Evolutionary conservation across 2,329 filamentous ascomycete species (phyloP).

Genomic region (Paraphoma chrysanthemicola): DNA sequence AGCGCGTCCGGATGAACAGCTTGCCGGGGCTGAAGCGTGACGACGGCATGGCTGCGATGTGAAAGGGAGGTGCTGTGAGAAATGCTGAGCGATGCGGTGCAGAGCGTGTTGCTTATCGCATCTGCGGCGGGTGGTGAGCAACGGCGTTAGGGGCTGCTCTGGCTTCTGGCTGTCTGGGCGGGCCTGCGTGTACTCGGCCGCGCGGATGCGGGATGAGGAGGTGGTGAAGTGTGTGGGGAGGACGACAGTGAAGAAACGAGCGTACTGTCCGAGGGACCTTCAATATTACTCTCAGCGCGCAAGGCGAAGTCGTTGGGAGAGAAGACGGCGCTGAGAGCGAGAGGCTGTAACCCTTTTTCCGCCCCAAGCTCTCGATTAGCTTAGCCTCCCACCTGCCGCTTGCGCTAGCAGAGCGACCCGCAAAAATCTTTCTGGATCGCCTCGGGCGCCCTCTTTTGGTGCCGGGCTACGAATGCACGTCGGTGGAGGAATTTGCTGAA

Average conservation of each 20-base stretch:
- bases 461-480: too few relatives aligned
- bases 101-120: conserved; percentile 37
- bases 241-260: conserved; percentile 34
- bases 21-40: conserved; percentile 54
- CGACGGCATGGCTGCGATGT: conserved; percentile 38
- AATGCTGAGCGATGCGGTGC: conserved; percentile 14
- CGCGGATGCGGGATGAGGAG: conserved; percentile 15
- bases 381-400: neutral
- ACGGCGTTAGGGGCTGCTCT: conserved; percentile 6
- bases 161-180: conserved; percentile 1
- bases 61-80: neutral
- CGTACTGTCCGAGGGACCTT: conserved; percentile 32
- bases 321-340: conserved; percentile 14
- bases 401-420: neutral
- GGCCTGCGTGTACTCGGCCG: conserved; percentile 15
- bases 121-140: conserved; percentile 29
- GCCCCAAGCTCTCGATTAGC: conserved; percentile 5
- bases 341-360: conserved; percentile 19
- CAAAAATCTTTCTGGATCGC: conserved; percentile 2
- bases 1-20: conserved; percentile 51
- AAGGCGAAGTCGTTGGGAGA: conserved; percentile 16
- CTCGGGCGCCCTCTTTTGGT: neutral
- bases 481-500: neutral
- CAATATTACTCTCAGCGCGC: conserved; percentile 8
- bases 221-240: conserved; percentile 4